Conservation (phyloP, 78 protist genomes). For the Dictyostelium intermedium region DNA sequence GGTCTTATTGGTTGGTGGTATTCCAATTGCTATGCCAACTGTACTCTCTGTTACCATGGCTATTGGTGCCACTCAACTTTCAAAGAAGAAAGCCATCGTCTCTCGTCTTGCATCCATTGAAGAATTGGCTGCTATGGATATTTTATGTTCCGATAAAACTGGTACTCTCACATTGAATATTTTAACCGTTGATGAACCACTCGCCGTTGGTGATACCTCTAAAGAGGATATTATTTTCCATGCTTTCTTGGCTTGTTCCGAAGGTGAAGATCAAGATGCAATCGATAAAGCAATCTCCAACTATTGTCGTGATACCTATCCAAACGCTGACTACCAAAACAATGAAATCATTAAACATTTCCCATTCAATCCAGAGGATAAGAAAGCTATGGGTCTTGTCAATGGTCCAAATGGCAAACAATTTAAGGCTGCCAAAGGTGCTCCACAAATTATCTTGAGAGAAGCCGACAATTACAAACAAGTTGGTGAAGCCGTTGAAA, state of each 20-base stretch:
- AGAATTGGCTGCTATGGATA: constrained; percentile 84
- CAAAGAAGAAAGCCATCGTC: constrained; percentile 89
- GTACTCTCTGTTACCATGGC: constrained; percentile 93
- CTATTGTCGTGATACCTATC: constrained; percentile 40
- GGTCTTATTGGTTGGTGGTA: constrained; percentile 86
- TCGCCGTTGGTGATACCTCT: constrained; percentile 23
- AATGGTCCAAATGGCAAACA: constrained; percentile 48
- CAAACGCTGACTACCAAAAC: constrained; percentile 63
- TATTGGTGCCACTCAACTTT: constrained; percentile 88
- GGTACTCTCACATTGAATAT: constrained; percentile 97
- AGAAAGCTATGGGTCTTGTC: constrained; percentile 70
- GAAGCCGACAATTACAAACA: constrained; percentile 68
- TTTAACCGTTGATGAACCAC: constrained; percentile 90
- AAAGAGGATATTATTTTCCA: constrained; percentile 62
- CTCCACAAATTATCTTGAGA: constrained; percentile 87
- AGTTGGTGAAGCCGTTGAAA: constrained; percentile 35
- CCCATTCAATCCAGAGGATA: constrained; percentile 92
- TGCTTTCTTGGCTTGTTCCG: constrained; percentile 74
- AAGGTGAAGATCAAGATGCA: constrained; percentile 82
- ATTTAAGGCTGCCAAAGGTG: constrained; percentile 86
- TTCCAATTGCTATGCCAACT: constrained; percentile 92
- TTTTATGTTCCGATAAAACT: constrained; percentile 95
- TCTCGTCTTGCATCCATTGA: constrained; percentile 92
- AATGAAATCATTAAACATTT: constrained; percentile 52
- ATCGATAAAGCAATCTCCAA: constrained; percentile 80